A percentile compares a stretch with the other conserved stretches of the same genome.
These are phyloP conservation scores for Solanum bulbocastanum DNA, from an alignment of 257 asterid species.

Conservation along the genomic window DNA sequence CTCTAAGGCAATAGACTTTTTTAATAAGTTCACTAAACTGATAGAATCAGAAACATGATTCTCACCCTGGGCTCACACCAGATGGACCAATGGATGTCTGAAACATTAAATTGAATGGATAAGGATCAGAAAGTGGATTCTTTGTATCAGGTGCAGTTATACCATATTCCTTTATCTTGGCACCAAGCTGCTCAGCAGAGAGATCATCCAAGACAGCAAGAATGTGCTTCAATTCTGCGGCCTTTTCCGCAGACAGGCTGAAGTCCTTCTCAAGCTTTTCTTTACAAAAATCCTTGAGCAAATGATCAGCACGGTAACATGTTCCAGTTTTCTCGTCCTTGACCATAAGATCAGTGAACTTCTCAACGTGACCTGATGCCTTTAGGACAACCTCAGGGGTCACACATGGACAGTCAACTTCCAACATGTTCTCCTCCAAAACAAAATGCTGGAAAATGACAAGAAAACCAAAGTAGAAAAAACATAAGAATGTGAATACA, in stretches of 20 bases:
- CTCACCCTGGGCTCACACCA: conserved; percentile 18
- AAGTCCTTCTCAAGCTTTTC: conserved; percentile 26
- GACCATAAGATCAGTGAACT: conserved; percentile 28
- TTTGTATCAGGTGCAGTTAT: conserved; percentile 17
- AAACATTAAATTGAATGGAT: conserved; percentile 18
- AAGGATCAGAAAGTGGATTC: conserved; percentile 20
- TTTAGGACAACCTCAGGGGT: conserved; percentile 21
- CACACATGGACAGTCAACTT: conserved; percentile 25
- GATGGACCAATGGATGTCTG: conserved; percentile 18
- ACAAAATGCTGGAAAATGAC: conserved; percentile 22
- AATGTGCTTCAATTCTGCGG: conserved; percentile 21
- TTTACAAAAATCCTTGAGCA: conserved; percentile 25
- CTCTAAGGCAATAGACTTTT: background rate
- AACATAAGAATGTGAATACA: background rate
- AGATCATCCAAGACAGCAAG: conserved; percentile 20
- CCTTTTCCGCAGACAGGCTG: conserved; percentile 13
- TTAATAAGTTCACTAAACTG: background rate
- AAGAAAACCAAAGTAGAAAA: background rate
- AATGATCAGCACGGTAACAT: conserved; percentile 28
- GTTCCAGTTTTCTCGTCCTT: conserved; percentile 27
- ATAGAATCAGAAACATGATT: background rate
- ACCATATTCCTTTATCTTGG: conserved; percentile 17
- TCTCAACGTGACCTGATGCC: conserved; percentile 27
- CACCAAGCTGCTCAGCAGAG: conserved; percentile 18
- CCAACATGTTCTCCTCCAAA: conserved; percentile 25